Conservation (phyloP, 768 basidiomycete species). For the Candolleomyces aberdarensis region DNA sequence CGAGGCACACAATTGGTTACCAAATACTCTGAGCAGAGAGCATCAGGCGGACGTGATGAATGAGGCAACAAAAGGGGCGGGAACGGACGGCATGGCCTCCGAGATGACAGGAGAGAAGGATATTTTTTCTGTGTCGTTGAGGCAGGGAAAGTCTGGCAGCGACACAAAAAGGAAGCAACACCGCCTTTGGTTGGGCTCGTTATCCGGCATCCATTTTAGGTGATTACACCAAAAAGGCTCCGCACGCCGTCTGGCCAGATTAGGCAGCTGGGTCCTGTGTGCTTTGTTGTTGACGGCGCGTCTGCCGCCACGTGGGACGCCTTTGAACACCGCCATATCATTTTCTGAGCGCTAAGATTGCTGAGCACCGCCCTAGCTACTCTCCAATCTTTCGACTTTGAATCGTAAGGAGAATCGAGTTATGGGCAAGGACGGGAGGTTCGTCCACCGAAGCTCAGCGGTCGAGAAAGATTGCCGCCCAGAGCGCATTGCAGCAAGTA, state of each 20-base stretch:
- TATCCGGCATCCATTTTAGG: not conserved
- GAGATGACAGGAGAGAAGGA: too few species aligned
- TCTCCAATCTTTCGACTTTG: not conserved
- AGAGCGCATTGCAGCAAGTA: not conserved
- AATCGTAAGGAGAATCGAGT: not conserved
- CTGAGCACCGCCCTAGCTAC: not conserved
- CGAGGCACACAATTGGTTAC: not conserved
- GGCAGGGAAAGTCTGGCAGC: not conserved
- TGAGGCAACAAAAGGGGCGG: too few species aligned
- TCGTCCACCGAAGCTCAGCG: slow-evolving; percentile 4
- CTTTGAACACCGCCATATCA: not conserved
- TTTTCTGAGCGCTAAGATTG: not conserved
- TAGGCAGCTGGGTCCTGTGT: too few species aligned
- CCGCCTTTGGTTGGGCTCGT: not conserved
- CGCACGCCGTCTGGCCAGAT: not conserved
- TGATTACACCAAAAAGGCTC: not conserved
- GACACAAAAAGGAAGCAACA: not conserved
- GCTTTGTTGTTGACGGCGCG: too few species aligned
- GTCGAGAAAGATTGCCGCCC: slow-evolving; percentile 3
- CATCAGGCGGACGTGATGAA: too few species aligned
- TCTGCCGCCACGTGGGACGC: not conserved
- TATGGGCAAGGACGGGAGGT: not conserved
- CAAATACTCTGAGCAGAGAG: too few species aligned
- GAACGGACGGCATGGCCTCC: too few species aligned
- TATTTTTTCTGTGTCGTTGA: not conserved